phyloP scores from a whole-genome alignment of 768 basidiomycete genomes.

The Pleurotus cornucopiae region DNA sequence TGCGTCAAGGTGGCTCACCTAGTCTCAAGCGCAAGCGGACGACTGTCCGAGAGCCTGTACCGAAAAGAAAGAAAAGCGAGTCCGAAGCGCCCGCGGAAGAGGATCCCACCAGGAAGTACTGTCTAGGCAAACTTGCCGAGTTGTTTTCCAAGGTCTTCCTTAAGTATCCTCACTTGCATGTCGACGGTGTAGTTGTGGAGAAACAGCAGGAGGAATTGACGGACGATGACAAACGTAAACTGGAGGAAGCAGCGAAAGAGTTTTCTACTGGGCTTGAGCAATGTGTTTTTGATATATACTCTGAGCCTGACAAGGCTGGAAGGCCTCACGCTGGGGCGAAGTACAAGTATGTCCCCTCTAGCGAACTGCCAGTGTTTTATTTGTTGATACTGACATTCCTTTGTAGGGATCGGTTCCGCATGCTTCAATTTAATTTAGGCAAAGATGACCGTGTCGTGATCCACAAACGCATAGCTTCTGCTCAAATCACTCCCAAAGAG shows the following conservation, averaged over 20 bases:
- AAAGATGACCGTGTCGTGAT: slow-evolving; percentile 76
- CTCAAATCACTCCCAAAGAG: slow-evolving; percentile 61
- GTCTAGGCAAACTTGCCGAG: slow-evolving; percentile 70
- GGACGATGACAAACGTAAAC: slow-evolving; percentile 52
- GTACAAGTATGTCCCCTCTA: slow-evolving; percentile 60
- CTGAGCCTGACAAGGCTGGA: slow-evolving; percentile 72
- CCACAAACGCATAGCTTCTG: slow-evolving; percentile 72
- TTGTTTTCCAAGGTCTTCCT: slow-evolving; percentile 68
- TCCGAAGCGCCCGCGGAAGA: slow-evolving; percentile 37
- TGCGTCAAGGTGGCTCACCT: neutral
- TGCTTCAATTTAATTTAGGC: slow-evolving; percentile 83
- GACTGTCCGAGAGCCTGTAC: slow-evolving; percentile 30
- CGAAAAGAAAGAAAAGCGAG: slow-evolving; percentile 48
- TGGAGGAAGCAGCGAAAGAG: slow-evolving; percentile 53
- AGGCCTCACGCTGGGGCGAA: slow-evolving; percentile 62
- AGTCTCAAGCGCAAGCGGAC: slow-evolving; percentile 53
- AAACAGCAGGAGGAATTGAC: slow-evolving; percentile 52
- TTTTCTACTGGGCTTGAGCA: slow-evolving; percentile 74
- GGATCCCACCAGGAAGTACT: slow-evolving; percentile 80
- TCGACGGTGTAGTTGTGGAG: slow-evolving; percentile 25
- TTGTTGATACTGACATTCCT: slow-evolving; percentile 11
- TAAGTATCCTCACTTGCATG: slow-evolving; percentile 57
- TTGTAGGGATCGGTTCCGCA: slow-evolving; percentile 83
- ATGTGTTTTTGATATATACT: slow-evolving; percentile 70
- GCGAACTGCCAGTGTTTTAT: neutral